Percentiles rank a stretch among this genome's conserved stretches.
Conservation (phyloP, 441 rosid species). For the Corymbia citriodora region DNA sequence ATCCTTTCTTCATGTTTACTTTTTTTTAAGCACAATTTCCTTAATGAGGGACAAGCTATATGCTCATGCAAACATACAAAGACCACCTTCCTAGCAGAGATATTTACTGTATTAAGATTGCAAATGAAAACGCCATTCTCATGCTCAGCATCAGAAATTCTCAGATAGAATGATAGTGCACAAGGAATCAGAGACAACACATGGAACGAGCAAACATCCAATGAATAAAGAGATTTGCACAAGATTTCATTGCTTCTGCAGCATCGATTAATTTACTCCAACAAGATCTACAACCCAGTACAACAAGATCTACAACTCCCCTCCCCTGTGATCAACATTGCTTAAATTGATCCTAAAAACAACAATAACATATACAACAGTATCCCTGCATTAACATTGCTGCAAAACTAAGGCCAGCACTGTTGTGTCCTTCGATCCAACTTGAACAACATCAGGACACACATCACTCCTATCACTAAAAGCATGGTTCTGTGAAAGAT, state of each 20-base stretch:
- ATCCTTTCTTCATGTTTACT: not conserved
- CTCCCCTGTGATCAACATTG: no score
- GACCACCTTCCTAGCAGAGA: not conserved
- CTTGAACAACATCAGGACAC: not conserved
- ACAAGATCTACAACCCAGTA: not conserved
- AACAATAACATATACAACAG: no score
- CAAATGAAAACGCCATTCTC: not conserved
- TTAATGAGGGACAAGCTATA: not conserved
- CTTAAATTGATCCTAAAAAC: no score
- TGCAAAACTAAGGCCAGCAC: not conserved
- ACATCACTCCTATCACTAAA: not conserved
- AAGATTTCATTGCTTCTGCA: not conserved
- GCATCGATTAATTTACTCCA: not conserved
- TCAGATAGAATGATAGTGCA: not conserved
- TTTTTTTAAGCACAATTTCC: not conserved
- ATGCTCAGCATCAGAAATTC: not conserved
- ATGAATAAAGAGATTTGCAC: not conserved
- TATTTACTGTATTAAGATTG: not conserved
- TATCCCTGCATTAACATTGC: not conserved
- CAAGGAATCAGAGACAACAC: not conserved
- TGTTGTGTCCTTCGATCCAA: not conserved
- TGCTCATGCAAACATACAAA: not conserved
- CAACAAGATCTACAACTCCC: not conserved
- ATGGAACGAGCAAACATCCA: not conserved
- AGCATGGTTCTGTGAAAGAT: not conserved